Evolutionary conservation across 2,329 filamentous ascomycete genomes (phyloP).

Genomic region (Macrophomina phaseolina): DNA sequence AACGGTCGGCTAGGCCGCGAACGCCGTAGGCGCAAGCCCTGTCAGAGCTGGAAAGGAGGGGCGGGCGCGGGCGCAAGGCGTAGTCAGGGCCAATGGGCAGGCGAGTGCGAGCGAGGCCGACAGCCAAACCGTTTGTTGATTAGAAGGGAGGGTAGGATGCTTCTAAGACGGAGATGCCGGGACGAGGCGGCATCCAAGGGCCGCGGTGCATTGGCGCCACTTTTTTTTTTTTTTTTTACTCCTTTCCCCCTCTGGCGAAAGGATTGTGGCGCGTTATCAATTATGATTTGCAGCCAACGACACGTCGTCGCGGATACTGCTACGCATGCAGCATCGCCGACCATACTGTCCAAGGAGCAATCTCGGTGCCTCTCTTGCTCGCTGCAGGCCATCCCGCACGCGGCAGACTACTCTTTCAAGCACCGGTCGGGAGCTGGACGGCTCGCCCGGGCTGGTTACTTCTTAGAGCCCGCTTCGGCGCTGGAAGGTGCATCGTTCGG

Average conservation of each 20-base stretch:
- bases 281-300: not conserved
- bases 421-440: no score
- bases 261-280: not conserved
- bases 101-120: not conserved
- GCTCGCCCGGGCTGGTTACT: no score
- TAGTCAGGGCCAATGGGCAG: not conserved
- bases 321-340: not conserved
- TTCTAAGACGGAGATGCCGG: not conserved
- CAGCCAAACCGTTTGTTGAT: not conserved
- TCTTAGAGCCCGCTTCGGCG: no score
- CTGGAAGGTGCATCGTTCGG: not conserved
- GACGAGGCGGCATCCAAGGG: conserved; percentile 11
- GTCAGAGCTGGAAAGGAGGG: not conserved
- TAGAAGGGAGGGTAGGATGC: not conserved
- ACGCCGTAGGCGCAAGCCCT: not conserved
- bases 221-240: not conserved
- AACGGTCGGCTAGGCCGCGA: conserved; percentile 7
- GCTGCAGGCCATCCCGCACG: not conserved
- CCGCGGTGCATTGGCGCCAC: not conserved
- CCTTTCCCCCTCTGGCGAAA: no score
- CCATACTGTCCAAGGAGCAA: no score
- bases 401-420: no score
- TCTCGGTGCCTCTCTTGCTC: not conserved
- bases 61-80: not conserved
- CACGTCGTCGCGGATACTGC: not conserved